phyloP scores from a whole-genome alignment of 2,329 filamentous ascomycete species.

The Aureobasidium sp. region DNA sequence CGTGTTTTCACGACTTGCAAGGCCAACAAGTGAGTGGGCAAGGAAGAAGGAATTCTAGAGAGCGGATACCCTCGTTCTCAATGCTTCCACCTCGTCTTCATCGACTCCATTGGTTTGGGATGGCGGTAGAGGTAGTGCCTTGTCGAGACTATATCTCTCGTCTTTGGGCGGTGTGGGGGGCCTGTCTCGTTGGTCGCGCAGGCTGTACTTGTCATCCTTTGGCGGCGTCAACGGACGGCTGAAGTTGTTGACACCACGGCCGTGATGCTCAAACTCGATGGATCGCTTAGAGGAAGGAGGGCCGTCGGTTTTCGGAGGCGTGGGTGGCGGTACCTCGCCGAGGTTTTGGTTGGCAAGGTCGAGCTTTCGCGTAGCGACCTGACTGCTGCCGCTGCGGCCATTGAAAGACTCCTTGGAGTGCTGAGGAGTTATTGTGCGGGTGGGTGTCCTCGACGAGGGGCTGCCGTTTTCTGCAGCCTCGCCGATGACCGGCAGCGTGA shows the following conservation, averaged over 20 bases:
- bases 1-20: not conserved
- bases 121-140: conserved; percentile 22
- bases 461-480: conserved; percentile 75
- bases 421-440: conserved; percentile 18
- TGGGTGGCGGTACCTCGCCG: conserved; percentile 26
- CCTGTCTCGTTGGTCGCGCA: conserved; percentile 13
- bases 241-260: conserved; percentile 20
- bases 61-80: conserved; percentile 1
- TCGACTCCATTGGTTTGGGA: conserved; percentile 18
- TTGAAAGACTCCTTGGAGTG: conserved; percentile 20
- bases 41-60: not conserved
- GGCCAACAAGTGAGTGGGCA: not conserved
- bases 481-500: conserved; percentile 74
- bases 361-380: conserved; percentile 14
- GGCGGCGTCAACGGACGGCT: conserved; percentile 39
- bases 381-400: conserved; percentile 1
- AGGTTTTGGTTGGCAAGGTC: conserved; percentile 21
- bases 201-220: conserved; percentile 29
- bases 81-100: conserved; percentile 17
- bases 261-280: conserved; percentile 18
- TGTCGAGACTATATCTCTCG: conserved; percentile 17
- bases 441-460: conserved; percentile 29
- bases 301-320: conserved; percentile 25
- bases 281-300: conserved; percentile 3
- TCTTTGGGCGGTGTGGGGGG: conserved; percentile 36